Evolutionary conservation across 2,329 filamentous ascomycete species (phyloP).

Genomic region (Sarocladium strictum): DNA sequence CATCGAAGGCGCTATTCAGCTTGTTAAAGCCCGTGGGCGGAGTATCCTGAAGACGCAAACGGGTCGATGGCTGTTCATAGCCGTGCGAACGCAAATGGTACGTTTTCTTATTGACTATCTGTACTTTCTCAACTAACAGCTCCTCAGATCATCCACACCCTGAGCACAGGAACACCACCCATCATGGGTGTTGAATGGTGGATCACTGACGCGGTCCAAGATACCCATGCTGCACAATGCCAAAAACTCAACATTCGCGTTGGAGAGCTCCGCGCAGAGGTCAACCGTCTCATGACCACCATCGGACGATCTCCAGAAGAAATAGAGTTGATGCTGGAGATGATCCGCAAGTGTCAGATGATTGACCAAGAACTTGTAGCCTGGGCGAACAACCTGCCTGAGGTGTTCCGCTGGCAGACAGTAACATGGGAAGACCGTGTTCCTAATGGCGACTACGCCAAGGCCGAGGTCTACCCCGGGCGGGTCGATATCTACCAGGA

Average conservation of each 20-base stretch:
- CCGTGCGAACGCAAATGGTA: conserved; percentile 57
- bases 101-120: conserved; percentile 11
- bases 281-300: conserved; percentile 42
- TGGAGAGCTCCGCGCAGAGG: conserved; percentile 49
- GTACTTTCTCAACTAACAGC: conserved; percentile 11
- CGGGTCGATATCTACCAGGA: conserved; percentile 54
- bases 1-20: conserved; percentile 56
- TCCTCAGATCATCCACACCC: conserved; percentile 49
- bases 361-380: conserved; percentile 45
- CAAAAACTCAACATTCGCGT: conserved; percentile 48
- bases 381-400: conserved; percentile 46
- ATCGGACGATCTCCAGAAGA: conserved; percentile 42
- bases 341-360: conserved; percentile 45
- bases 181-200: conserved; percentile 54
- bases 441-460: conserved; percentile 43
- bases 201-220: conserved; percentile 46
- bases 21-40: conserved; percentile 51
- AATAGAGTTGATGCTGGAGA: conserved; percentile 41
- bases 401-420: conserved; percentile 44
- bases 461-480: conserved; percentile 53
- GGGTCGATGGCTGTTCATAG: conserved; percentile 51
- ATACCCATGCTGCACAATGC: conserved; percentile 40
- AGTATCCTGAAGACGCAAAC: conserved; percentile 47
- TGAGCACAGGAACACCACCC: conserved; percentile 46
- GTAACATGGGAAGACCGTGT: conserved; percentile 52